These are phyloP conservation scores for Colletotrichum sublineola DNA, from an alignment of 2,329 filamentous ascomycete genomes.

Conservation along the genomic window DNA sequence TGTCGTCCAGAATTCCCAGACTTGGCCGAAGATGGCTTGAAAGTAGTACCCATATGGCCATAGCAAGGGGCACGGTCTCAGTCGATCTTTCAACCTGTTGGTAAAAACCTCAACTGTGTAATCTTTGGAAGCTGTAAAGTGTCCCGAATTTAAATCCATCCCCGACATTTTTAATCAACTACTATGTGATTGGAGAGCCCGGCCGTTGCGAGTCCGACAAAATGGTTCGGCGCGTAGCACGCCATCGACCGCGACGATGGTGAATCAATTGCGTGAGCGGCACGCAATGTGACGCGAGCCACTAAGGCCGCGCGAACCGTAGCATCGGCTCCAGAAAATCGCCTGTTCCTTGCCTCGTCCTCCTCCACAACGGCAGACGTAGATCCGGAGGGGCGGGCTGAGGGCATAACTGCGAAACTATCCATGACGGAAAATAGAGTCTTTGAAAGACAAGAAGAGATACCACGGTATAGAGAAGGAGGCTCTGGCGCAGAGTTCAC, in stretches of 20 bases:
- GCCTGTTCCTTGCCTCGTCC: background rate
- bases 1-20: too few relatives aligned
- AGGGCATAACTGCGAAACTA: too few relatives aligned
- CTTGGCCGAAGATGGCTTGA: too few relatives aligned
- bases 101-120: too few relatives aligned
- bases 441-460: background rate
- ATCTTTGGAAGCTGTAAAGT: background rate
- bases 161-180: background rate
- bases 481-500: too few relatives aligned
- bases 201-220: background rate
- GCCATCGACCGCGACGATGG: constrained; percentile 31
- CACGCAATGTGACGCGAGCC: constrained; percentile 33
- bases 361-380: background rate
- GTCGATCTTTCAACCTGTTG: too few relatives aligned
- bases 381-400: background rate
- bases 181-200: background rate
- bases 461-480: too few relatives aligned
- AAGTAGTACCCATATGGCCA: too few relatives aligned
- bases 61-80: too few relatives aligned
- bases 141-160: background rate
- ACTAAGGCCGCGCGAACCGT: constrained; percentile 14
- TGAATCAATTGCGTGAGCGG: constrained; percentile 39
- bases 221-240: constrained; percentile 17
- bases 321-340: constrained; percentile 22
- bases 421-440: background rate